Evolutionary conservation across 352 stramenopile genomes (phyloP), one percentile per base, ranked within the genome.

Genomic region (Phytophthora pini): DNA sequence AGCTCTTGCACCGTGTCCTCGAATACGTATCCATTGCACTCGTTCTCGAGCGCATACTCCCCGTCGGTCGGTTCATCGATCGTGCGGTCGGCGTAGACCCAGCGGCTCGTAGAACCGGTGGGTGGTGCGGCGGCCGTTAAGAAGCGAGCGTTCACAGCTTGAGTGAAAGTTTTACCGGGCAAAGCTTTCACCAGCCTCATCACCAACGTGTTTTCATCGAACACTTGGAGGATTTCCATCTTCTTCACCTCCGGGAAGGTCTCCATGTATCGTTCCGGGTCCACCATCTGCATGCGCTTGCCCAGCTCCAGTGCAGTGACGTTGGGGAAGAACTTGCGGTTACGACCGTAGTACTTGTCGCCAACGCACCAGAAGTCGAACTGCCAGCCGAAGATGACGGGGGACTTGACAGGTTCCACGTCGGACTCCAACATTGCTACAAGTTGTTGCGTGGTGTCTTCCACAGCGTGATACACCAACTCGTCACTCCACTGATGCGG

Each of bases 11-110:
- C 64, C 4, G 72, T 74, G 56, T 90, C 81, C 34, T 88, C 77
- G 46, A 88, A 88, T 29, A 86, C 69, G 51, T 90, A 87, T 24
- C 81, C 81, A 34, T 90, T 90, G 73, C 81, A 90, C 56, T 88
- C 81, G 45, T 88, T 82, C 65, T 90, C 79, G 17, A 76, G 56
- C 2, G 63, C 70, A 36, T 84, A 86, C 38, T 72, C 65, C 2
- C 74, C 57, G 31, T 75, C 59, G 57, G 70, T 64, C 3, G 76
- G 65, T 43, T 79, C 67, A 13, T 76, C 81, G 12, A 90, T 78
- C 4, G 81, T 87, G 44, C 82, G 76, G 49, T 75, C 67, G 34
- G 74, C 81, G 27, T 79, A 72, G 39, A 87, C 70, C 68, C 79
- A 90, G 40, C 81, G 79, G 27, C 81, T 83, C 9, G 66, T 63